Evolutionary conservation across 805 yeast species (phyloP).

Genomic region (Kregervanrija fluxuum): DNA sequence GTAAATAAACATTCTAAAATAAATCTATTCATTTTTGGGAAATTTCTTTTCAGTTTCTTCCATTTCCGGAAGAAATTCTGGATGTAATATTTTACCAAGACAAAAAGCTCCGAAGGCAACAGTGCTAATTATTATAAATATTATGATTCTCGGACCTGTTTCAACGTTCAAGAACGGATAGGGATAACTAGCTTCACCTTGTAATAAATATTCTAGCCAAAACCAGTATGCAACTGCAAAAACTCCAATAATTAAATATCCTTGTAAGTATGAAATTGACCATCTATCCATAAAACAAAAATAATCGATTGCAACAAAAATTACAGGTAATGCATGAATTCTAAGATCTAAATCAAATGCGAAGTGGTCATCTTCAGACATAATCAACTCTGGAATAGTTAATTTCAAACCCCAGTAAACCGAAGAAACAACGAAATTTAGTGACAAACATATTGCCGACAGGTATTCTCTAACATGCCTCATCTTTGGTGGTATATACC

Average conservation of each 20-base stretch:
- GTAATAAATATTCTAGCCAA: constrained; percentile 41
- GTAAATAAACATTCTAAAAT: background rate
- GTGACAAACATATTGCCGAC: constrained; percentile 48
- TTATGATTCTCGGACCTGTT: constrained; percentile 34
- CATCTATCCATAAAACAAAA: constrained; percentile 43
- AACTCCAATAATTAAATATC: constrained; percentile 31
- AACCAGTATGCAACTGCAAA: constrained; percentile 47
- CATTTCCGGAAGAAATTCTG: constrained; percentile 7
- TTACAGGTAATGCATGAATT: constrained; percentile 54
- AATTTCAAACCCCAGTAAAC: constrained; percentile 67
- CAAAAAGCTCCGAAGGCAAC: constrained; percentile 28
- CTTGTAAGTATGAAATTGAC: constrained; percentile 28
- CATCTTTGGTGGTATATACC: background rate
- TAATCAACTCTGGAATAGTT: constrained; percentile 42
- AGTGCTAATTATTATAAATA: constrained; percentile 40
- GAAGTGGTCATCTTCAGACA: constrained; percentile 10
- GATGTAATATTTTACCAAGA: constrained; percentile 16
- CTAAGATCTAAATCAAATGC: constrained; percentile 38
- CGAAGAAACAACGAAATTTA: constrained; percentile 53
- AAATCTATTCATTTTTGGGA: background rate
- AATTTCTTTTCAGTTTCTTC: constrained; percentile 6
- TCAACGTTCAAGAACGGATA: constrained; percentile 60
- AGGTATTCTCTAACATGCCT: constrained; percentile 30
- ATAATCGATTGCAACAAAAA: constrained; percentile 47
- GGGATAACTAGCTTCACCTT: constrained; percentile 44